Evolutionary conservation across 306 rosid genomes (phyloP).

Genomic region (Sicyos edulis): DNA sequence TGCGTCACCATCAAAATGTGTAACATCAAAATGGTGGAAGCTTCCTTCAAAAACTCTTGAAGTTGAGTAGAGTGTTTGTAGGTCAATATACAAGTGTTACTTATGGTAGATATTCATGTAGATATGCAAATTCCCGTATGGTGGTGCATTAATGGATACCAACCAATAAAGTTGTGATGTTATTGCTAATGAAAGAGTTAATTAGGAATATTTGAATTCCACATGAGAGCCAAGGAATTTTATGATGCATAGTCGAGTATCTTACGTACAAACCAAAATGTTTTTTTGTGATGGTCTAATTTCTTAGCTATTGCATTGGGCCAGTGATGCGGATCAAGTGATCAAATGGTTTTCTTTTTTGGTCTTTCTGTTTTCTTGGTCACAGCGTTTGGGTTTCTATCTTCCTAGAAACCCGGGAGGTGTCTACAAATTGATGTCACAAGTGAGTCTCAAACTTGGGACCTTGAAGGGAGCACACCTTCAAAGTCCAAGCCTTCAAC

Average conservation of each 20-base stretch:
- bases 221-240: too few species aligned
- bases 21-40: constrained; percentile 14
- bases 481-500: too few species aligned
- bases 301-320: not conserved
- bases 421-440: too few species aligned
- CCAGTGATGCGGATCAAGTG: constrained; percentile 6
- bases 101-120: not conserved
- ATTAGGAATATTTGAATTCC: too few species aligned
- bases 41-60: constrained; percentile 1
- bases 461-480: too few species aligned
- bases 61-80: not conserved
- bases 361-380: constrained; percentile 1
- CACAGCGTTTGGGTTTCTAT: not conserved
- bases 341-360: not conserved
- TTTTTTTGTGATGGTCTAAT: too few species aligned
- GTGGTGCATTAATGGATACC: constrained; percentile 1
- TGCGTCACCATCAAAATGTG: too few species aligned
- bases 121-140: not conserved
- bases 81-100: not conserved
- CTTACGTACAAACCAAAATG: too few species aligned
- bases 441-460: too few species aligned
- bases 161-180: constrained; percentile 1
- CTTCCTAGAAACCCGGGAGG: too few species aligned
- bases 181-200: too few species aligned
- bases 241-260: too few species aligned